These are phyloP conservation scores for Colletotrichum sp. DNA, from an alignment of 2,329 filamentous ascomycete genomes.

Conservation along the genomic window DNA sequence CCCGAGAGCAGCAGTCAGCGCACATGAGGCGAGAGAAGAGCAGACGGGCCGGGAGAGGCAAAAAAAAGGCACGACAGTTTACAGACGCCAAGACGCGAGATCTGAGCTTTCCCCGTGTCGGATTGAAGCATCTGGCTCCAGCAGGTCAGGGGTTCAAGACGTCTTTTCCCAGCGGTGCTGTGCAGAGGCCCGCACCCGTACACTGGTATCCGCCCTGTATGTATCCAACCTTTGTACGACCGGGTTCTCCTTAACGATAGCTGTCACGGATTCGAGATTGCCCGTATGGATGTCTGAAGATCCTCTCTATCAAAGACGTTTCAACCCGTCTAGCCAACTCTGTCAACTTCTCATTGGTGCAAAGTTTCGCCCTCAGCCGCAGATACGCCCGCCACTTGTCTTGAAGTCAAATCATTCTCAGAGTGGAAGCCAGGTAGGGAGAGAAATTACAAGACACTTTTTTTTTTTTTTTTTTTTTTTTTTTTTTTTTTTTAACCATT, in stretches of 20 bases:
- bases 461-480: neutral
- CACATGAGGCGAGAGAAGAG: neutral
- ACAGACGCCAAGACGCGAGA: conserved; percentile 10
- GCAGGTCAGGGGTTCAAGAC: neutral
- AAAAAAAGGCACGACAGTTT: neutral
- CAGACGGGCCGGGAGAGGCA: neutral
- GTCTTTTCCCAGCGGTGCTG: neutral
- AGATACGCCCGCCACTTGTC: neutral
- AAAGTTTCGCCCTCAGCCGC: neutral
- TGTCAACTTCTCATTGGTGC: neutral
- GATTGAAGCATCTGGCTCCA: neutral
- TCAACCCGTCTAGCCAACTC: neutral
- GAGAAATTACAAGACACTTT: neutral
- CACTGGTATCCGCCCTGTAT: neutral
- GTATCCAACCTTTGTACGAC: neutral
- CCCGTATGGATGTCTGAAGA: neutral
- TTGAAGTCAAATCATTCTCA: neutral
- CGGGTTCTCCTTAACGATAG: neutral
- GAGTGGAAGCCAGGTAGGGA: neutral
- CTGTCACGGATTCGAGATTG: neutral
- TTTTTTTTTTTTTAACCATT: neutral
- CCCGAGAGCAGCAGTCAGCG: neutral
- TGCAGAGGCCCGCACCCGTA: neutral
- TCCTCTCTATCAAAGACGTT: conserved; percentile 3
- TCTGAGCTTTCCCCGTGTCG: conserved; percentile 12